Base-by-base conservation (phyloP, 192 early-diverging fungal genomes). In the Coemansia sp. region DNA sequence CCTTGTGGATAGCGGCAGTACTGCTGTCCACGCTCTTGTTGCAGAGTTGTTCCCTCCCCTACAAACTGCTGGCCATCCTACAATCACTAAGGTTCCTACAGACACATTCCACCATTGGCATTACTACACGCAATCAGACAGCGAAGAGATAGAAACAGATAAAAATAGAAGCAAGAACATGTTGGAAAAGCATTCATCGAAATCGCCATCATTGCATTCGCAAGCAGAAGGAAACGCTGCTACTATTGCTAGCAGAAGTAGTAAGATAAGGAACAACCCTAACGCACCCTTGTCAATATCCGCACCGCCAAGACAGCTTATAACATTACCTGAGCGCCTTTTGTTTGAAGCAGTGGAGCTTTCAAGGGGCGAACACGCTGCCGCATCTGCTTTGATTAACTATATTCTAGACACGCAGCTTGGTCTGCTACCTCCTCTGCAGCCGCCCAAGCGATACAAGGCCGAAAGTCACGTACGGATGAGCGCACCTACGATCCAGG, bases 361-460 rank as follows among this genome's bases (percentile, higher is more conserved):
- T 42, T 57, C 68, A 6, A 26, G 48, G 10, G 53, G 69, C 42
- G 85, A 83, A 62, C 64, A 67, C 43, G 53, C 65, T 6, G 78
- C 85, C 4, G 58, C 69, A 0, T 63, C 64, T 7, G 87, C 84
- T 0, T 71, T 98, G 40, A 65, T 93, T 16, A 79, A 77, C 48
- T 96, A 98, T 68, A 80, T 96, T 7, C 63, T 74, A 44, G 86
- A 86, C 44, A 93, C 88, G n/a, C 90, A 94, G 58, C 76, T 92
- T 53, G 88, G 84, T 0, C 69, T 84, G 15, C 66, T 78, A 9
- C 89, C 90, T 11, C 85, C 85, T 10, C 74, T 95, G 16, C 88
- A 90, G 67, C 69, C 81, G 48, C 91, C 92, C 13, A 79, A 83
- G 40, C 74, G 74, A 15, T 88, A 91, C 70, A 61, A 77, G 16